Evolutionary conservation across 345 rosid species (phyloP).

Genomic region (Rhodamnia argentea): DNA sequence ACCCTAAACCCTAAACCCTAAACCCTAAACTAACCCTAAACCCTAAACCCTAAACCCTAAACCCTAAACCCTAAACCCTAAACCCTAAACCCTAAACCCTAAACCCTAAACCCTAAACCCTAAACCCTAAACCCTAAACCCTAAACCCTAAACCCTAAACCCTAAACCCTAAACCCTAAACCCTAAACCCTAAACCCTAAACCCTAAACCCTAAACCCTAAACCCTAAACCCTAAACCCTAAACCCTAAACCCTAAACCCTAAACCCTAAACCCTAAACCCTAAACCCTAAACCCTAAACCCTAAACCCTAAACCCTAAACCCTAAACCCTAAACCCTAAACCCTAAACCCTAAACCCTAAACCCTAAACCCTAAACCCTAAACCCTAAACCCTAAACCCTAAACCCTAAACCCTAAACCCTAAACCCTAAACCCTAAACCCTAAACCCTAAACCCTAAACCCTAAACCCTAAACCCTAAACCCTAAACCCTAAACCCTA

Average conservation of each 20-base stretch:
- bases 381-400: conserved; percentile 17
- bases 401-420: conserved; percentile 15
- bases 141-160: conserved; percentile 11
- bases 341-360: conserved; percentile 18
- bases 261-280: conserved; percentile 16
- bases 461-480: conserved; percentile 15
- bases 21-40: too few species aligned
- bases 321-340: conserved; percentile 18
- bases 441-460: conserved; percentile 16
- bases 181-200: conserved; percentile 15
- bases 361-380: conserved; percentile 10
- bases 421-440: conserved; percentile 17
- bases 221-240: conserved; percentile 10
- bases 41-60: conserved; percentile 19
- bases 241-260: conserved; percentile 12
- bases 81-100: conserved; percentile 16
- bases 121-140: conserved; percentile 9
- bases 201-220: conserved; percentile 14
- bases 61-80: conserved; percentile 11
- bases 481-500: conserved; percentile 10
- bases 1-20: conserved; percentile 13
- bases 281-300: conserved; percentile 10
- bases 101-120: conserved; percentile 16
- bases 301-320: conserved; percentile 7
- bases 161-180: conserved; percentile 19